phyloP scores from a whole-genome alignment of 805 yeast species.

The Lipomyces yamadae region DNA sequence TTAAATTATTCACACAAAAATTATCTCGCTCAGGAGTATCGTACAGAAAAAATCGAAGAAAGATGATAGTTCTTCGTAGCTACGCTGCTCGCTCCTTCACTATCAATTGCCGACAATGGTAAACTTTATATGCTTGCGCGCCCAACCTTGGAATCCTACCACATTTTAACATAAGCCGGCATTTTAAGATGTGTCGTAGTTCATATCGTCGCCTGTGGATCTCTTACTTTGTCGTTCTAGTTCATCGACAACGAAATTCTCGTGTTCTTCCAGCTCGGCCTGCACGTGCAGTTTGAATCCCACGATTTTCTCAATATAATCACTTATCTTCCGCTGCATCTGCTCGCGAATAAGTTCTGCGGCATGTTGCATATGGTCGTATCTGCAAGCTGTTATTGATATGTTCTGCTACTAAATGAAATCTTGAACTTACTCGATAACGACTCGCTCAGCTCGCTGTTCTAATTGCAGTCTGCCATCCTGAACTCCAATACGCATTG shows the following conservation, averaged over 20 bases:
- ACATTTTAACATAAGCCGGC: background rate
- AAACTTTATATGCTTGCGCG: background rate
- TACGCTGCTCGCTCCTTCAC: background rate
- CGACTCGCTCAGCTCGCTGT: slow-evolving; percentile 56
- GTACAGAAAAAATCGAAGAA: background rate
- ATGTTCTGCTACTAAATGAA: background rate
- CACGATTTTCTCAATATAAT: slow-evolving; percentile 63
- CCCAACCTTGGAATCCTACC: background rate
- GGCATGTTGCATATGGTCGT: slow-evolving; percentile 56
- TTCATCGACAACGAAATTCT: slow-evolving; percentile 53
- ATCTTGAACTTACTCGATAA: slow-evolving; percentile 49
- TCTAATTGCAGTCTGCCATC: slow-evolving; percentile 57
- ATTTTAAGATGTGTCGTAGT: background rate
- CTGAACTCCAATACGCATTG: slow-evolving; percentile 54
- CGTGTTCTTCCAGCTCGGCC: slow-evolving; percentile 63
- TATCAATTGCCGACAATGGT: background rate
- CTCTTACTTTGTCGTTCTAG: slow-evolving; percentile 56
- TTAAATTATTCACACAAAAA: background rate
- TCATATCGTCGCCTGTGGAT: slow-evolving; percentile 59
- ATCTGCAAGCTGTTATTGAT: slow-evolving; percentile 4
- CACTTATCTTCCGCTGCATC: slow-evolving; percentile 59
- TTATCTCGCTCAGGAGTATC: background rate
- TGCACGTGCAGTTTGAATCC: slow-evolving; percentile 72
- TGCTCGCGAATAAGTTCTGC: slow-evolving; percentile 54
- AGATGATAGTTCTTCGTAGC: background rate